Percentiles rank a stretch among this genome's conserved stretches.
Conservation (phyloP, 2,329 filamentous ascomycete species). For the Phyllosticta citrichinensis region DNA sequence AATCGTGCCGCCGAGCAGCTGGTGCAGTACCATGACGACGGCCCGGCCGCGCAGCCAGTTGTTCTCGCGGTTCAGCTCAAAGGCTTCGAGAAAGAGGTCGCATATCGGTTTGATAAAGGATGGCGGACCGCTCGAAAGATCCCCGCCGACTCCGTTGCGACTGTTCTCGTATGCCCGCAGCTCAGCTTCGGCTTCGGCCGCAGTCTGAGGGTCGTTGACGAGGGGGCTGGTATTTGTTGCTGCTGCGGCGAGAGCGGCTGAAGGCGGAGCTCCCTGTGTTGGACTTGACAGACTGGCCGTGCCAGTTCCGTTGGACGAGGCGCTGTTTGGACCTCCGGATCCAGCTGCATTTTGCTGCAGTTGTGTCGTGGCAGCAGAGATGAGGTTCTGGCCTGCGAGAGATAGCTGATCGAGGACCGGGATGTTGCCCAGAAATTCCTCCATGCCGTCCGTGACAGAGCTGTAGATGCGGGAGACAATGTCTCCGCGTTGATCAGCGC, state of each 20-base stretch:
- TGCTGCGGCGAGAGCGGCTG: conserved; percentile 6
- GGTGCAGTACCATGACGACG: conserved; percentile 91
- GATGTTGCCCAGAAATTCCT: conserved; percentile 93
- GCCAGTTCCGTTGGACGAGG: conserved; percentile 20
- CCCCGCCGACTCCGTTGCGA: conserved; percentile 12
- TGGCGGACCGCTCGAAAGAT: conserved; percentile 68
- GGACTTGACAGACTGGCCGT: background rate
- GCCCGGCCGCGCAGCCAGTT: conserved; percentile 95
- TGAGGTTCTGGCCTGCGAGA: conserved; percentile 81
- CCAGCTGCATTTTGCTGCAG: conserved; percentile 21
- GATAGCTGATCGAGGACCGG: conserved; percentile 92
- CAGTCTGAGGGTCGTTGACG: conserved; percentile 39
- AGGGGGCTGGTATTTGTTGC: conserved; percentile 38
- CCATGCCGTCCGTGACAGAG: conserved; percentile 94
- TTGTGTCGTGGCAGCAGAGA: conserved; percentile 57
- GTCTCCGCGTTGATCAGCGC: conserved; percentile 58
- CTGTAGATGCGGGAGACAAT: conserved; percentile 94
- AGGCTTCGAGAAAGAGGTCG: conserved; percentile 91
- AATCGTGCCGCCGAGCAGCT: conserved; percentile 89
- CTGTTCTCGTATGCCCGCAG: conserved; percentile 77
- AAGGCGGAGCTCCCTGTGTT: background rate
- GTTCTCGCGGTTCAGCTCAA: conserved; percentile 87
- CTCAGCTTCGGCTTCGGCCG: conserved; percentile 81
- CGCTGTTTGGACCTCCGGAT: conserved; percentile 15
- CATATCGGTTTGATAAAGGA: conserved; percentile 93